Evolutionary conservation across 2,329 filamentous ascomycete genomes (phyloP).

Genomic region (Cryphonectria nitschkei): DNA sequence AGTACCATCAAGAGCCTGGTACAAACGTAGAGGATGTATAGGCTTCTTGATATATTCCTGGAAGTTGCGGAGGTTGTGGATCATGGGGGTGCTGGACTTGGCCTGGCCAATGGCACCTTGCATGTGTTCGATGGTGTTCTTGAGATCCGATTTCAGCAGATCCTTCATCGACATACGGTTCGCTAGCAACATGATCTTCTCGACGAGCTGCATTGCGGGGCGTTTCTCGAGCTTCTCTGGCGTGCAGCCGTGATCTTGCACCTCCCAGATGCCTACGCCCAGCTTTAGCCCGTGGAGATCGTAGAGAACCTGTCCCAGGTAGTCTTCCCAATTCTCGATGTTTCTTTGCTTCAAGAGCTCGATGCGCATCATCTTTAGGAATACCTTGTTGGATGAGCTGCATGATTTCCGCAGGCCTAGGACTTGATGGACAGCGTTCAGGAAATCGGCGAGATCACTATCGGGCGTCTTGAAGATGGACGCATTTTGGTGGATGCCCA

Average conservation of each 20-base stretch:
- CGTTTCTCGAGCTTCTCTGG: slow-evolving; percentile 77
- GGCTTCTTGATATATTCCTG: slow-evolving; percentile 80
- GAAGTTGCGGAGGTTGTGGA: slow-evolving; percentile 86
- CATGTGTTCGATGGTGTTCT: slow-evolving; percentile 88
- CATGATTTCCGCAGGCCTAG: slow-evolving; percentile 85
- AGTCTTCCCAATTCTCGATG: slow-evolving; percentile 81
- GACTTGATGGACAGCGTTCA: slow-evolving; percentile 81
- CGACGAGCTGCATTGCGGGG: slow-evolving; percentile 79
- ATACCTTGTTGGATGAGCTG: slow-evolving; percentile 81
- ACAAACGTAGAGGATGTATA: slow-evolving; percentile 80
- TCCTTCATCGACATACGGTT: slow-evolving; percentile 88
- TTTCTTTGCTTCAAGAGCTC: slow-evolving; percentile 79
- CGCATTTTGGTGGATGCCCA: slow-evolving; percentile 69
- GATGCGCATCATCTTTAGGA: slow-evolving; percentile 85
- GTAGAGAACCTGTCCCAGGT: slow-evolving; percentile 82
- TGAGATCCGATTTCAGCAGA: slow-evolving; percentile 86
- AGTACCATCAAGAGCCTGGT: slow-evolving; percentile 78
- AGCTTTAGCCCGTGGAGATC: slow-evolving; percentile 83
- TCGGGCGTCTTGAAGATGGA: slow-evolving; percentile 67
- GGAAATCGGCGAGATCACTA: slow-evolving; percentile 76
- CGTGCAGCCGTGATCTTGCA: slow-evolving; percentile 79
- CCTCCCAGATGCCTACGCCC: slow-evolving; percentile 65
- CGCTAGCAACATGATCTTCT: slow-evolving; percentile 81
- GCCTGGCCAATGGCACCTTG: slow-evolving; percentile 81
- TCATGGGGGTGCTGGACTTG: slow-evolving; percentile 77